Evolutionary conservation across 768 basidiomycete species (phyloP).

Genomic region (Glaciozyma antarctica): DNA sequence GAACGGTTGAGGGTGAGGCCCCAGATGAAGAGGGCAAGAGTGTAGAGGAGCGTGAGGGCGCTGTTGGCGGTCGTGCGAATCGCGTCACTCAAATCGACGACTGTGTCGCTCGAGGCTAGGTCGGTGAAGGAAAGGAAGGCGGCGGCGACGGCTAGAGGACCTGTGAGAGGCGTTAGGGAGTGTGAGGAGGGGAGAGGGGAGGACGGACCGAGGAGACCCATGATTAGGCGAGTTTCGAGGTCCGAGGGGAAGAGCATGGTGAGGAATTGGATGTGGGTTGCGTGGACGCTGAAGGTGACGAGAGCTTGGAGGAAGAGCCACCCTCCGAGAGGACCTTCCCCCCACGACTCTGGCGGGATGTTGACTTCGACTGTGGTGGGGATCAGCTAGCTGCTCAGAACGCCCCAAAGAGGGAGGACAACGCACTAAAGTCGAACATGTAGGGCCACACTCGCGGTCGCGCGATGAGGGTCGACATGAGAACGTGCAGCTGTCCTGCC

Average conservation of each 20-base stretch:
- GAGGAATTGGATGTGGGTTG: conserved; percentile 95
- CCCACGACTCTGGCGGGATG: conserved; percentile 47
- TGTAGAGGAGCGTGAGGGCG: conserved; percentile 89
- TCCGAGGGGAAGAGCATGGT: conserved; percentile 87
- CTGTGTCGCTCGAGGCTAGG: conserved; percentile 45
- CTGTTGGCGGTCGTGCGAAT: conserved; percentile 93
- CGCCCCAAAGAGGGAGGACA: conserved; percentile 58
- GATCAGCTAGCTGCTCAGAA: conserved; percentile 28
- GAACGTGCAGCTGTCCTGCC: conserved; percentile 64
- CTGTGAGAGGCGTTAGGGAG: neutral
- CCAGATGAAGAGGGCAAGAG: conserved; percentile 80
- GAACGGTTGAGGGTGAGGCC: conserved; percentile 78
- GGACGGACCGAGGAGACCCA: conserved; percentile 65
- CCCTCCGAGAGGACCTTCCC: conserved; percentile 52
- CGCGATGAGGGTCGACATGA: conserved; percentile 37
- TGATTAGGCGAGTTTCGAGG: conserved; percentile 77
- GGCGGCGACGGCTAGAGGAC: conserved; percentile 71
- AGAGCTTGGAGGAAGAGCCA: conserved; percentile 86
- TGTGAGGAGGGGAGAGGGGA: conserved; percentile 66
- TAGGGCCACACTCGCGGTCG: conserved; percentile 60
- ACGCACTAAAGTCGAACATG: conserved; percentile 84
- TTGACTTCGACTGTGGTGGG: conserved; percentile 20
- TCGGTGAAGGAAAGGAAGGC: conserved; percentile 76
- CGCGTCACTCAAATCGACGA: conserved; percentile 55
- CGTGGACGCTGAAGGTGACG: conserved; percentile 64